Evolutionary conservation across 306 rosid genomes (phyloP), one percentile per base, ranked within the genome.

Genomic region (Hylodesmum podocarpum): DNA sequence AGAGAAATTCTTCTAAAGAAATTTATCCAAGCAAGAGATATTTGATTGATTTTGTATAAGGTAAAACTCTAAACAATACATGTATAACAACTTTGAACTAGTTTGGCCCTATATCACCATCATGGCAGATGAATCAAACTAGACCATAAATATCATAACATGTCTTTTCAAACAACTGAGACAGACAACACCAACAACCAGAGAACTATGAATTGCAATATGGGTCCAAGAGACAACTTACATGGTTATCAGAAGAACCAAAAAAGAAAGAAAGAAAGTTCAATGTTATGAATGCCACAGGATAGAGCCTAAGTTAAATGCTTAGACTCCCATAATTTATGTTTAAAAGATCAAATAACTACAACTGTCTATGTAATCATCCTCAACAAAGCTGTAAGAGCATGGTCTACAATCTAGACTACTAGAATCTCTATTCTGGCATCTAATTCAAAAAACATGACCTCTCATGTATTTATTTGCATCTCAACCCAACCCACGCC

Each of bases 221-320:
- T 83, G 70, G 85, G 85, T 62, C 88, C 88, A 31, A 81, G 90
- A 89, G 39, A 89, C 90, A 78, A 82, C 82, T 66, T 89, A 87
- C 73, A 88, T 88, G 61, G 86, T 84, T 88, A 88, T 88, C 54
- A 87, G 82, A 73, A 92, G 90, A 81, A 85, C 84, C 88, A 80
- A 67, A 28, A 31, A 54, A 80, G 68, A n/a, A 40, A 80, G 68
- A n/a, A 40, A 61, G 69, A n/a, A 34, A 50, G 43, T 44, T 24
- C 57, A 39, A 44, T 64, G 59, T 70, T 44, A 29, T 18, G 34
- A 9, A 65, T 10, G 54, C 7, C 13, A 59, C 40, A 31, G 33
- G 36, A 6, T 1, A 36, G 41, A 4, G 61, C 61, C 33, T 1
- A 21, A 50, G 21, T 24, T 13, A 25, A 75, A 34, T 21, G 9